Percentiles rank a stretch among this genome's conserved stretches.
Evolutionary conservation across 139 green algal genomes (phyloP).

Genomic region (Mesotaenium endlicherianum): DNA sequence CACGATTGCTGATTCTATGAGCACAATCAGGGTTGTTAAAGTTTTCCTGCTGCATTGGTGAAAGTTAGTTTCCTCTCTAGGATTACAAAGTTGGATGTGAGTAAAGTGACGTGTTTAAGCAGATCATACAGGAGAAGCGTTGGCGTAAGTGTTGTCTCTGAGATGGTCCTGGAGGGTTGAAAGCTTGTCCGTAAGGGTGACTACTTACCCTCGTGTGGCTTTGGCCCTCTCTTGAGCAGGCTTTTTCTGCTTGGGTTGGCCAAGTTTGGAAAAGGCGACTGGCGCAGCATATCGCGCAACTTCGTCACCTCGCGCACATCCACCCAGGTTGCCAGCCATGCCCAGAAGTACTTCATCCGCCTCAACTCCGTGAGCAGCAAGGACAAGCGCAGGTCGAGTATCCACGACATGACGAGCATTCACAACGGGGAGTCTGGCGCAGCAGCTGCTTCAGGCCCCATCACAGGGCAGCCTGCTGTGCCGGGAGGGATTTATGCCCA

Average conservation of each 20-base stretch:
- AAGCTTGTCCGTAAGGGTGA: too few relatives aligned
- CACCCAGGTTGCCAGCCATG: conserved; percentile 86
- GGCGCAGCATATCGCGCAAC: conserved; percentile 85
- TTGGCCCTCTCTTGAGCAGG: conserved; percentile 19
- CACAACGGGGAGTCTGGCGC: conserved; percentile 23
- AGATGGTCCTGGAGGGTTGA: too few relatives aligned
- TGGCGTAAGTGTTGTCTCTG: too few relatives aligned
- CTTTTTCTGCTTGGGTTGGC: conserved; percentile 86
- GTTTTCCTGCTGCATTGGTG: too few relatives aligned
- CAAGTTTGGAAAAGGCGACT: conserved; percentile 95
- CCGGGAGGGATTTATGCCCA: conserved; percentile 11
- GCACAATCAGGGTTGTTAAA: too few relatives aligned
- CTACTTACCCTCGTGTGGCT: too few relatives aligned
- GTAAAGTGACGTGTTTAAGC: too few relatives aligned
- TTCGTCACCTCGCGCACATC: conserved; percentile 89
- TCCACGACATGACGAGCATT: conserved; percentile 84
- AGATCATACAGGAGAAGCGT: too few relatives aligned
- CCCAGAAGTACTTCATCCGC: conserved; percentile 94
- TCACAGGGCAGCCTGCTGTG: conserved; percentile 38
- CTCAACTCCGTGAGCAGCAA: conserved; percentile 86
- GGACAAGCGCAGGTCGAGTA: conserved; percentile 67
- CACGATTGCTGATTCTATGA: too few relatives aligned
- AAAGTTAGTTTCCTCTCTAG: too few relatives aligned
- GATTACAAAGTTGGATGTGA: too few relatives aligned
- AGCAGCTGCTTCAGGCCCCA: conserved; percentile 1